Conservation (phyloP, 2,329 filamentous ascomycete genomes). For the Coniella lustricola region DNA sequence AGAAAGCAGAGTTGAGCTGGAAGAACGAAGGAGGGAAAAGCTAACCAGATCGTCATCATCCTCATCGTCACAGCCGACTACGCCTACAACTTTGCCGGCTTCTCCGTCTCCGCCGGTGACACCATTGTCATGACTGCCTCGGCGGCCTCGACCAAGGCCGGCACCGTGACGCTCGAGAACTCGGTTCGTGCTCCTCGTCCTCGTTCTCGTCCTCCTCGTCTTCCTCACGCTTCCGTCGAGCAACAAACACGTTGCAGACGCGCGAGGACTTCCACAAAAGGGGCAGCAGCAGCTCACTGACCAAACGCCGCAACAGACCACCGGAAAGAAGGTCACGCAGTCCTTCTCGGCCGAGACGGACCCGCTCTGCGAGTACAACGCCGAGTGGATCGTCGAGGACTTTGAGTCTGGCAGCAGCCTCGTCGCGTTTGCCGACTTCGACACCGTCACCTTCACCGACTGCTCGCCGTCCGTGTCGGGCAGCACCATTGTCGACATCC, state of each 20-base stretch:
- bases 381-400: constrained; percentile 57
- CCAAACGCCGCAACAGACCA: constrained; percentile 25
- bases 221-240: no score
- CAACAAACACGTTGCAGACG: no score
- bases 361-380: constrained; percentile 45
- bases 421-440: constrained; percentile 39
- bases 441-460: constrained; percentile 33
- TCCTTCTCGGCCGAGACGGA: constrained; percentile 36
- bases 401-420: constrained; percentile 31
- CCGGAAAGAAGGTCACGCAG: constrained; percentile 43
- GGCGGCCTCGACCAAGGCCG: constrained; percentile 32
- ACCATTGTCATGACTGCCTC: constrained; percentile 21
- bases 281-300: no score
- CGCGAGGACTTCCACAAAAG: no score
- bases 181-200: no score
- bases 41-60: no score
- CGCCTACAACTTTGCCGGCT: constrained; percentile 23
- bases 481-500: constrained; percentile 32
- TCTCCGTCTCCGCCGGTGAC: constrained; percentile 13
- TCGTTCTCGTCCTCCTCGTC: no score
- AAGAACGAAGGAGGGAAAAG: no score
- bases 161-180: constrained; percentile 39
- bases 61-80: no score
- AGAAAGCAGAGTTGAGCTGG: no score
- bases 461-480: constrained; percentile 27